phyloP scores from a whole-genome alignment of 1,284 basidiomycete species.

The Ganoderma lingzhi region DNA sequence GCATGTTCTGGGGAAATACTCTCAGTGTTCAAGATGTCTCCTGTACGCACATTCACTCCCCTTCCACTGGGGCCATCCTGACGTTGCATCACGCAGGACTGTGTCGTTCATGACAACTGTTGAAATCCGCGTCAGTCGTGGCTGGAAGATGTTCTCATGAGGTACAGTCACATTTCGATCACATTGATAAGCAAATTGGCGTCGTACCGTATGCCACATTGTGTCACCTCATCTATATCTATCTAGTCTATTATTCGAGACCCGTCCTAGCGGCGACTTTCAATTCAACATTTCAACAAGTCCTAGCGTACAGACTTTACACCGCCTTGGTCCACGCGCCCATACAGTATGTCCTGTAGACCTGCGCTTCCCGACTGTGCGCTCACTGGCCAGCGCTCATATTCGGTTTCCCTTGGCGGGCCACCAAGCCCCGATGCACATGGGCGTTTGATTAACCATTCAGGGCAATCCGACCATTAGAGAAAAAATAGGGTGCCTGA shows the following conservation, averaged over 20 bases:
- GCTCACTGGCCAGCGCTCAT: neutral
- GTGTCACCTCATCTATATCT: neutral
- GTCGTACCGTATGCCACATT: neutral
- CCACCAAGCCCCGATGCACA: neutral
- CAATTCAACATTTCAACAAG: neutral
- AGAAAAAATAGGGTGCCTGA: too few species aligned
- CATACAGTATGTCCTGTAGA: too few species aligned
- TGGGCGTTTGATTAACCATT: neutral
- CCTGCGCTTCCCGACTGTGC: neutral
- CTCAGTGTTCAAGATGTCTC: neutral
- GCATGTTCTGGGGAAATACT: neutral
- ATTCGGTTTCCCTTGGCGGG: neutral
- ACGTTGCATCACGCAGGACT: neutral
- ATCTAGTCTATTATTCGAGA: neutral
- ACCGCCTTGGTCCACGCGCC: conserved; percentile 2
- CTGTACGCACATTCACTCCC: neutral
- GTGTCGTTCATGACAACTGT: neutral
- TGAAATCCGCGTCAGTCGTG: neutral
- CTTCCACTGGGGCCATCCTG: neutral
- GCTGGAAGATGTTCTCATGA: neutral
- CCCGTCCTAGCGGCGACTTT: neutral
- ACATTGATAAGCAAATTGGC: neutral
- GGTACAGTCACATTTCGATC: neutral
- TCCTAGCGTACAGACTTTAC: neutral
- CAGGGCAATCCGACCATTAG: neutral